Base-by-base conservation (phyloP, 225 moss, liverwort and hornwort genomes). In the Sphagnum tenellum region DNA sequence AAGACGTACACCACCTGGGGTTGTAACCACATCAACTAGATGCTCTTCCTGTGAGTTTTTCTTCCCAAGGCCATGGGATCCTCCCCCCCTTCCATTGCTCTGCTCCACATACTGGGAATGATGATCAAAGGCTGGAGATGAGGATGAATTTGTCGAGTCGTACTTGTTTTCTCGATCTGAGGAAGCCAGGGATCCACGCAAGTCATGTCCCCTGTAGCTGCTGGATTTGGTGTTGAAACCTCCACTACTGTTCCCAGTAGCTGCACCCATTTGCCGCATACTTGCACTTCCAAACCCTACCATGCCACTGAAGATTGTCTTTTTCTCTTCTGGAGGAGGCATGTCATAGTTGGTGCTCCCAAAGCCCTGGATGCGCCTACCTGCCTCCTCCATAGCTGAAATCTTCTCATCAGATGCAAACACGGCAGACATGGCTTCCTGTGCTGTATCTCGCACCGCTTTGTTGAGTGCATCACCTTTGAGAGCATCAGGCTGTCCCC, bases 311-410 rank as follows among this genome's bases (percentile, higher is more conserved):
- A 93, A 62, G 74, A 99, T 84, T 44, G 93, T 87, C 75, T 90
- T 93, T 59, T 89, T 89, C 55, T 83, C 85, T 56, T 93, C 90
- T 50, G 80, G 87, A 29, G 29, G 67, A 8, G 89, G 86, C 69
- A 73, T 75, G 54, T 99, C 98, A 55, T 77, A 89, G 77, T 90
- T 89, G 11, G 93, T 78, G 65, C 82, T 99, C 48, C 98, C 98
- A 72, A 99, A 99, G 47, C 98, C 98, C 81, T 99, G 93, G 76
- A 99, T 99, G 56, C 98, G 93, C 86, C 76, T 99, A 51, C 86
- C 88, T 53, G 70, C 80, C 64, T 87, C 90, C 67, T 93, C 96
- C 70, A 80, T 66, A 14, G 73, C 77, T 47, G 83, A 70, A 7
- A 74, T 54, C 66, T 78, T 86, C 46, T 93, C 93, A 9, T 78